Conservation (phyloP, 805 yeast species). For the Sugiyamaella floridensis region DNA sequence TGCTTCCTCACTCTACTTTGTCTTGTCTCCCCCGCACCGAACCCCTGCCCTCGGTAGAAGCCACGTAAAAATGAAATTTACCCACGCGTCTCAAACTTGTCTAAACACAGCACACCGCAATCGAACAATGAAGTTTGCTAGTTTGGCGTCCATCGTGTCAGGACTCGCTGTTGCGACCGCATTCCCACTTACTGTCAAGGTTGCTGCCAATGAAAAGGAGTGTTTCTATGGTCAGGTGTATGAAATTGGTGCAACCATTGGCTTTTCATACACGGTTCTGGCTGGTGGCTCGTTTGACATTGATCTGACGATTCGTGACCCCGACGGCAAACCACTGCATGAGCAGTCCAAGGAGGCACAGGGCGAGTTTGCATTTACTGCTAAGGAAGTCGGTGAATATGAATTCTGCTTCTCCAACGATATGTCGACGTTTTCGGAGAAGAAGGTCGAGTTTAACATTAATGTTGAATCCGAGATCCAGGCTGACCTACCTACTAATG, state of each 20-base stretch:
- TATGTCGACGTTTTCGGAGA: slow-evolving; percentile 75
- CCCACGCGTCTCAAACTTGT: neutral
- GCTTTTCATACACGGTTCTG: slow-evolving; percentile 78
- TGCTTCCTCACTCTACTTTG: no score
- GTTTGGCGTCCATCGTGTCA: neutral
- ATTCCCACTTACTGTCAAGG: slow-evolving; percentile 61
- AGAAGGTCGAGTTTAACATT: slow-evolving; percentile 78
- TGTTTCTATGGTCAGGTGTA: slow-evolving; percentile 69
- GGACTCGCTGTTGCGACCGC: slow-evolving; percentile 8
- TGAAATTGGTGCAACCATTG: slow-evolving; percentile 51
- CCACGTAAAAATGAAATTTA: neutral
- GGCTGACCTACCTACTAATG: slow-evolving; percentile 51
- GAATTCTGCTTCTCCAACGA: slow-evolving; percentile 79
- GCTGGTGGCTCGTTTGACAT: slow-evolving; percentile 75
- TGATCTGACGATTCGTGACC: slow-evolving; percentile 54
- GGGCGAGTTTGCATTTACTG: slow-evolving; percentile 71
- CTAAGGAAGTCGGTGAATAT: slow-evolving; percentile 67
- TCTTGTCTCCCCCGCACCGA: neutral
- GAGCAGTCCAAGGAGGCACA: slow-evolving; percentile 59
- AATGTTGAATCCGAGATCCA: slow-evolving; percentile 40
- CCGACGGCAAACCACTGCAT: slow-evolving; percentile 47
- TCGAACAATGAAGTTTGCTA: neutral
- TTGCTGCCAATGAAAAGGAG: slow-evolving; percentile 66
- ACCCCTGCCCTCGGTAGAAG: neutral
- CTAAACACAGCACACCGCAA: neutral